A percentile compares a stretch with the other conserved stretches of the same genome.
Conservation (phyloP, 108 stramenopile species). For the Fragilariopsis cylindrus region DNA sequence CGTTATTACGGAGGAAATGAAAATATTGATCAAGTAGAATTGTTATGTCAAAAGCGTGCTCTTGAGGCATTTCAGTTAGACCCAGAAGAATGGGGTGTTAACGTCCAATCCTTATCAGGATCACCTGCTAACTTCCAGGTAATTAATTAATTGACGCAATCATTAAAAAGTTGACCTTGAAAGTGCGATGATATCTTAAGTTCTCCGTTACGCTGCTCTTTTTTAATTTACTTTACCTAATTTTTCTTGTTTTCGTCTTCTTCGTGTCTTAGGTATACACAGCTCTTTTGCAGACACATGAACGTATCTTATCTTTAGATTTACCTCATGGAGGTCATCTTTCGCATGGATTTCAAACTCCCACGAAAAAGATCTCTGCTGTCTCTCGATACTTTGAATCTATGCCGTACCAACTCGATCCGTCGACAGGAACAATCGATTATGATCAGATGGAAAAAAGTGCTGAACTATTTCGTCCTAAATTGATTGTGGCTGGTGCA, state of each 20-base stretch:
- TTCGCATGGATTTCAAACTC: slow-evolving; percentile 97
- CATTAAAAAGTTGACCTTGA: no score
- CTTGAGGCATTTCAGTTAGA: slow-evolving; percentile 93
- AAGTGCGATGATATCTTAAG: not conserved
- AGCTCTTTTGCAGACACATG: slow-evolving; percentile 97
- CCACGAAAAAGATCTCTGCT: slow-evolving; percentile 93
- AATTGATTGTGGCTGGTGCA: slow-evolving; percentile 98
- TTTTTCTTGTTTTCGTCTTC: not conserved
- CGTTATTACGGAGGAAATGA: slow-evolving; percentile 97
- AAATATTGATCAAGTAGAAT: slow-evolving; percentile 97
- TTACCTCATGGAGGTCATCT: slow-evolving; percentile 98
- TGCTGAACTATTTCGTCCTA: slow-evolving; percentile 97
- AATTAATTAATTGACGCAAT: not conserved
- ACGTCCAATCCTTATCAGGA: slow-evolving; percentile 95
- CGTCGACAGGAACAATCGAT: slow-evolving; percentile 94
- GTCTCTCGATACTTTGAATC: slow-evolving; percentile 97
- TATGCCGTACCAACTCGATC: slow-evolving; percentile 99
- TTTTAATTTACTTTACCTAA: not conserved
- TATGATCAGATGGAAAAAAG: slow-evolving; percentile 97
- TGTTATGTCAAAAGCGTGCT: slow-evolving; percentile 96
- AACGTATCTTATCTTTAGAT: slow-evolving; percentile 98
- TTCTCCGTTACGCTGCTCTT: not conserved
- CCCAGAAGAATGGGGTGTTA: slow-evolving; percentile 92
- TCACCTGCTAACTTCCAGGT: slow-evolving; percentile 99
- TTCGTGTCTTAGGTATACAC: slow-evolving; percentile 87